These are phyloP conservation scores for Syncephalastrum monosporum DNA, from an alignment of 371 early-diverging fungal genomes.

Conservation along the genomic window DNA sequence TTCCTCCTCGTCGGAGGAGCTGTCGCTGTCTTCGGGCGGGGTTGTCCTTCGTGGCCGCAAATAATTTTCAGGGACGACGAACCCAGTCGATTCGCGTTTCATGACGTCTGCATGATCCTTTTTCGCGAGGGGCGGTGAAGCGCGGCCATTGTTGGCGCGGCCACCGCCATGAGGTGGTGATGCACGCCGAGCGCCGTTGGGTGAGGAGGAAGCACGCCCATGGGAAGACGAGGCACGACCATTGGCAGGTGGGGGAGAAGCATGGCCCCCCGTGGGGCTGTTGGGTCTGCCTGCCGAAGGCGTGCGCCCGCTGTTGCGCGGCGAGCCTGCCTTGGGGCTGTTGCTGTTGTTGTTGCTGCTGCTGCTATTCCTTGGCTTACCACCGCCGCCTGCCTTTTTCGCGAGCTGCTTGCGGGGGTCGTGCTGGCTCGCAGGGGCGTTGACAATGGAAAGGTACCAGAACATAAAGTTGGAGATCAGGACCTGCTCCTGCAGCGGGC, in stretches of 20 bases:
- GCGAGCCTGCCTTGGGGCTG: slow-evolving; percentile 4
- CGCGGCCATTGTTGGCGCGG: slow-evolving; percentile 4
- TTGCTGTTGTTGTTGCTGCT: slow-evolving; percentile 4
- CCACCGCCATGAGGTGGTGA: slow-evolving; percentile 1
- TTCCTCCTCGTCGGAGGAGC: slow-evolving; percentile 22
- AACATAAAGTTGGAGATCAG: slow-evolving; percentile 95
- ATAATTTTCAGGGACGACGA: slow-evolving; percentile 47
- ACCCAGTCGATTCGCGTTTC: slow-evolving; percentile 33
- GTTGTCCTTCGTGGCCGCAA: slow-evolving; percentile 16
- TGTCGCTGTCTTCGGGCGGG: slow-evolving; percentile 9
- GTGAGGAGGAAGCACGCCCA: not conserved
- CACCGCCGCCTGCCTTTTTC: slow-evolving; percentile 7
- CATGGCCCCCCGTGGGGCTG: not conserved
- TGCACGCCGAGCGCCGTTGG: not conserved
- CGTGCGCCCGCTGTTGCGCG: not conserved
- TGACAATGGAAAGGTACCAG: slow-evolving; percentile 83
- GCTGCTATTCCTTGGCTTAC: slow-evolving; percentile 5
- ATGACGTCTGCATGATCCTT: no score
- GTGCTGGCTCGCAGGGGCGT: slow-evolving; percentile 16
- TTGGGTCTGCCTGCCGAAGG: no score
- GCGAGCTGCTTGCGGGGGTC: slow-evolving; percentile 13
- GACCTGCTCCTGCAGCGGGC: slow-evolving; percentile 91
- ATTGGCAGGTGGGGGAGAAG: not conserved
- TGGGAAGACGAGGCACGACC: no score
- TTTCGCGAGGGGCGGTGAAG: no score